A percentile compares a stretch with the other conserved stretches of the same genome.
These are phyloP conservation scores for Neurospora sp. DNA, from an alignment of 495 filamentous ascomycete genomes.

Conservation along the genomic window DNA sequence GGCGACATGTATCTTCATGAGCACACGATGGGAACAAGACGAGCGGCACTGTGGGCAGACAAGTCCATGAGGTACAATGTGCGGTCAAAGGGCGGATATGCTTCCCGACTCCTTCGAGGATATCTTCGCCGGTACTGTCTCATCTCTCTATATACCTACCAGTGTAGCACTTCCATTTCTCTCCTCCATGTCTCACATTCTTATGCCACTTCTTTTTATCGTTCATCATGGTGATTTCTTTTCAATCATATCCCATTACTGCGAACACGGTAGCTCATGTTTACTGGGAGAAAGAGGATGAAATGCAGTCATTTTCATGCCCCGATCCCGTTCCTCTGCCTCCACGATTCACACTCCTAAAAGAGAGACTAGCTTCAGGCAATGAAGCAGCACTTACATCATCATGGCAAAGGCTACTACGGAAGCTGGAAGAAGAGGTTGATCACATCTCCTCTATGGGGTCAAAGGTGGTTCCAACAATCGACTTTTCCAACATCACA, in stretches of 20 bases:
- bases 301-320: conserved; percentile 6
- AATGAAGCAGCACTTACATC: conserved; percentile 34
- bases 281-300: conserved; percentile 2
- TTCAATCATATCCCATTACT: conserved; percentile 6
- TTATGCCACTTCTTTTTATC: conserved; percentile 1
- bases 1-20: neutral
- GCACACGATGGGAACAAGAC: neutral
- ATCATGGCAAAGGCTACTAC: conserved; percentile 62
- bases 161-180: neutral
- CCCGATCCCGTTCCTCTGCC: conserved; percentile 46
- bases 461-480: conserved; percentile 45
- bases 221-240: conserved; percentile 11
- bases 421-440: conserved; percentile 42
- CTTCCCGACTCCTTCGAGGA: neutral
- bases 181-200: neutral
- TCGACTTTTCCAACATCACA: conserved; percentile 48
- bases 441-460: conserved; percentile 30
- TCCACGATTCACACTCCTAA: conserved; percentile 60
- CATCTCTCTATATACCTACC: neutral
- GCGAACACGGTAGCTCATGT: neutral
- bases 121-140: neutral
- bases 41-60: neutral
- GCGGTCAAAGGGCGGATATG: neutral
- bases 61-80: neutral
- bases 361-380: conserved; percentile 48